phyloP scores from a whole-genome alignment of 768 basidiomycete species.

The Tylopilus sp. region DNA sequence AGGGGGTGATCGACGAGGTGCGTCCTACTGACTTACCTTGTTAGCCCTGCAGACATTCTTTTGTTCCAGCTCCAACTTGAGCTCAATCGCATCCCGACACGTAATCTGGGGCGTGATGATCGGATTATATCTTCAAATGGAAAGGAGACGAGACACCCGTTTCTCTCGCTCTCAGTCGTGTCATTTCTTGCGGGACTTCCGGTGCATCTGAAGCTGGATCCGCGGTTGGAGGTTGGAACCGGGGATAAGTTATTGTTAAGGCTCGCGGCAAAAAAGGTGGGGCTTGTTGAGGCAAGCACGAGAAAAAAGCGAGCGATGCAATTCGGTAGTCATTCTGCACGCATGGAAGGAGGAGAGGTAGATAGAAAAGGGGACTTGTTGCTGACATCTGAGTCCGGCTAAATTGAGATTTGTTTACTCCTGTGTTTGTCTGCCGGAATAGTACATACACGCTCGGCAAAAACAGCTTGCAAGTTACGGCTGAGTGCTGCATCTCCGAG shows the following conservation, averaged over 20 bases:
- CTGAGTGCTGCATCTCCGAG: no score
- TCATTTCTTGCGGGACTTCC: slow-evolving; percentile 75
- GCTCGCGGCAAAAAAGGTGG: slow-evolving; percentile 65
- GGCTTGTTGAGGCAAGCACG: slow-evolving; percentile 66
- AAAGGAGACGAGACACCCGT: slow-evolving; percentile 90
- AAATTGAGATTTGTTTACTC: slow-evolving; percentile 13
- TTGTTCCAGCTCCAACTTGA: slow-evolving; percentile 77
- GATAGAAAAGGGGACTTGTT: slow-evolving; percentile 48
- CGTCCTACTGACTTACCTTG: not conserved
- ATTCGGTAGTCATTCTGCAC: slow-evolving; percentile 85
- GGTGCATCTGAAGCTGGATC: slow-evolving; percentile 80
- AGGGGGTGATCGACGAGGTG: slow-evolving; percentile 79
- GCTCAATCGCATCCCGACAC: slow-evolving; percentile 77
- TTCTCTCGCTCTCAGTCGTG: slow-evolving; percentile 77
- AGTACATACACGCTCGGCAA: not conserved
- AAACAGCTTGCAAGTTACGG: not conserved
- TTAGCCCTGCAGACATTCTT: not conserved
- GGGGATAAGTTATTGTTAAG: slow-evolving; percentile 91
- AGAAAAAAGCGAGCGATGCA: slow-evolving; percentile 96
- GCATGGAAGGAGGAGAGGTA: slow-evolving; percentile 65
- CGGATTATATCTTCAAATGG: slow-evolving; percentile 88
- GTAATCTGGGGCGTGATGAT: slow-evolving; percentile 94
- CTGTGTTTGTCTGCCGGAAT: slow-evolving; percentile 20
- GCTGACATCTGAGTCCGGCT: slow-evolving; percentile 6
- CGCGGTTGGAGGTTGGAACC: slow-evolving; percentile 63